phyloP scores from a whole-genome alignment of 495 filamentous ascomycete species.

The Aspergillus asperescens region DNA sequence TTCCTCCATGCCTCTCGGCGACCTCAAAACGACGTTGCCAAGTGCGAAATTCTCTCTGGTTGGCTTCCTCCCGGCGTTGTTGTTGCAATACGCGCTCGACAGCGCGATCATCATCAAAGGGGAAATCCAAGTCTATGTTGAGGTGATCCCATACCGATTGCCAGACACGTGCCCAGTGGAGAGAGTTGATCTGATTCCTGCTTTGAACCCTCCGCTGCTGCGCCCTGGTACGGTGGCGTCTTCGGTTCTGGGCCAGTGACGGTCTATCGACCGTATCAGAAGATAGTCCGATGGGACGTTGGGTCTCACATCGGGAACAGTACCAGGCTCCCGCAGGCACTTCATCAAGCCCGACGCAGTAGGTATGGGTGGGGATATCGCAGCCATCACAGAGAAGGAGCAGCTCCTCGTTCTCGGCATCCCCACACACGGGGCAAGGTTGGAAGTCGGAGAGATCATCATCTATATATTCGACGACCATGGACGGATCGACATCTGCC shows the following conservation, averaged over 20 bases:
- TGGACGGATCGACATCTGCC: constrained; percentile 76
- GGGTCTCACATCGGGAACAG: constrained; percentile 67
- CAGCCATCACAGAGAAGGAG: constrained; percentile 86
- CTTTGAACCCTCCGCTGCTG: constrained; percentile 42
- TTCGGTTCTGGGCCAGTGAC: constrained; percentile 31
- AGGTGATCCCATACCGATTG: constrained; percentile 59
- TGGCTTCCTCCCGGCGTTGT: constrained; percentile 53
- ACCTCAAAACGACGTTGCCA: constrained; percentile 79
- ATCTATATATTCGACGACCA: constrained; percentile 68
- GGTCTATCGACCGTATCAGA: constrained; percentile 28
- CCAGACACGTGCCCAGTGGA: constrained; percentile 64
- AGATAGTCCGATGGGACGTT: constrained; percentile 39
- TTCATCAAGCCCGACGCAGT: constrained; percentile 72
- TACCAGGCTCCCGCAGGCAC: constrained; percentile 78
- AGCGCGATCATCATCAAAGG: constrained; percentile 68
- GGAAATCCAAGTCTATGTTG: constrained; percentile 82
- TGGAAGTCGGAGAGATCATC: constrained; percentile 56
- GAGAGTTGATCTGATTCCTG: constrained; percentile 41
- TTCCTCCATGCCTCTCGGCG: constrained; percentile 72
- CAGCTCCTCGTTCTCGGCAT: constrained; percentile 67
- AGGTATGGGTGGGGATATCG: constrained; percentile 75
- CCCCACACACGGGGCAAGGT: constrained; percentile 77
- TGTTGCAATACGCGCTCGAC: constrained; percentile 46
- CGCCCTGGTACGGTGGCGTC: constrained; percentile 47
- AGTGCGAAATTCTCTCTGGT: constrained; percentile 60